phyloP scores from a whole-genome alignment of 75 land plant genomes.

The Cryptomeria japonica region DNA sequence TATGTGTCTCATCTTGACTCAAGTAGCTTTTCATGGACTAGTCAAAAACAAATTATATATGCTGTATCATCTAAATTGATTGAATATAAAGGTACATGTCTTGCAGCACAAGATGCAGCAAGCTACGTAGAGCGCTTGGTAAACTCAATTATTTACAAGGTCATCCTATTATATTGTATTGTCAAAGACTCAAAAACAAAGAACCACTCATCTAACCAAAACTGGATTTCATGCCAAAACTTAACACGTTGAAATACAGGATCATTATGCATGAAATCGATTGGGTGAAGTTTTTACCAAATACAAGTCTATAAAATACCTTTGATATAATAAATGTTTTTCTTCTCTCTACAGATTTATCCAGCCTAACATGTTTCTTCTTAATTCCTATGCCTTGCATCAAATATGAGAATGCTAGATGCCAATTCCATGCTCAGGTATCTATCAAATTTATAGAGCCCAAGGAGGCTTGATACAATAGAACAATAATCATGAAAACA shows the following conservation, averaged over 20 bases:
- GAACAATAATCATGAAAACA: not conserved
- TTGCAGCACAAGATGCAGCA: not conserved
- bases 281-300: too few species aligned
- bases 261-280: too few species aligned
- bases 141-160: not conserved
- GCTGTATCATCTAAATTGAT: not conserved
- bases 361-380: not conserved
- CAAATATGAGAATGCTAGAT: not conserved
- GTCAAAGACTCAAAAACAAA: not conserved
- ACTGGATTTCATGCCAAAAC: not conserved
- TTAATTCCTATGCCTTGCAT: not conserved
- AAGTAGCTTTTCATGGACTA: too few species aligned
- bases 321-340: not conserved
- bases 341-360: not conserved
- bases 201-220: not conserved
- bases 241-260: too few species aligned
- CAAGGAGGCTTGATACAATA: not conserved
- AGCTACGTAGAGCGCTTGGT: not conserved
- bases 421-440: not conserved
- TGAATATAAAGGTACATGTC: not conserved
- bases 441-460: not conserved
- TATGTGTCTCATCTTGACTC: too few species aligned
- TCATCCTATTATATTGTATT: too few species aligned
- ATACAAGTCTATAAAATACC: not conserved
- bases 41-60: too few species aligned